A percentile compares a stretch with the other conserved stretches of the same genome.
Conservation (phyloP, 148 eudicot genomes). For the Spergularia bocconei region DNA sequence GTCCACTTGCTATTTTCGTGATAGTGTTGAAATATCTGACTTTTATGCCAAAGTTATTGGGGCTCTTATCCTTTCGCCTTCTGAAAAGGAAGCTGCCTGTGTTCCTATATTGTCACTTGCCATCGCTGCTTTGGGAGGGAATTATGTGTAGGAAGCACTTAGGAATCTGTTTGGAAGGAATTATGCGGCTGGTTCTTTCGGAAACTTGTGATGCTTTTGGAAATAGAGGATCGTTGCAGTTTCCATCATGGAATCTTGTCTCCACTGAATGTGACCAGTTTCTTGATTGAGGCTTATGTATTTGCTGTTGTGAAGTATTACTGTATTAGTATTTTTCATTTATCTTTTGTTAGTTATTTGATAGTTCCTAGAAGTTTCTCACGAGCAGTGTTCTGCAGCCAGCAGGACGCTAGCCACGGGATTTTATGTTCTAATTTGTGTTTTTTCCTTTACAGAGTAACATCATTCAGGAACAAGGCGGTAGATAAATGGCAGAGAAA, state of each 20-base stretch:
- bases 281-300: conserved; percentile 2
- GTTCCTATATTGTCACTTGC: neutral
- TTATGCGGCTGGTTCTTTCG: neutral
- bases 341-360: neutral
- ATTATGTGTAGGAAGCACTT: neutral
- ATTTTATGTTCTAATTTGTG: neutral
- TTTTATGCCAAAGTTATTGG: neutral
- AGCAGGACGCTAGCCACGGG: neutral
- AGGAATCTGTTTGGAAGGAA: neutral
- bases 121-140: neutral
- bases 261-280: neutral
- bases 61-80: too few relatives aligned
- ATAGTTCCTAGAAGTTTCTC: neutral
- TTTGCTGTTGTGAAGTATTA: neutral
- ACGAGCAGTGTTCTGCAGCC: neutral
- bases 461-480: conserved; percentile 68
- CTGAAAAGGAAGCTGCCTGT: too few relatives aligned
- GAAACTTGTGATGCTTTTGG: neutral
- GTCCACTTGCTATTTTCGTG: neutral
- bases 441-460: conserved; percentile 42
- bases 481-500: conserved; percentile 98
- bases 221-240: too few relatives aligned
- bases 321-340: neutral
- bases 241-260: neutral
- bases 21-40: neutral